Base-by-base conservation (phyloP, 352 stramenopile species). In the Globisporangium middletonii region DNA sequence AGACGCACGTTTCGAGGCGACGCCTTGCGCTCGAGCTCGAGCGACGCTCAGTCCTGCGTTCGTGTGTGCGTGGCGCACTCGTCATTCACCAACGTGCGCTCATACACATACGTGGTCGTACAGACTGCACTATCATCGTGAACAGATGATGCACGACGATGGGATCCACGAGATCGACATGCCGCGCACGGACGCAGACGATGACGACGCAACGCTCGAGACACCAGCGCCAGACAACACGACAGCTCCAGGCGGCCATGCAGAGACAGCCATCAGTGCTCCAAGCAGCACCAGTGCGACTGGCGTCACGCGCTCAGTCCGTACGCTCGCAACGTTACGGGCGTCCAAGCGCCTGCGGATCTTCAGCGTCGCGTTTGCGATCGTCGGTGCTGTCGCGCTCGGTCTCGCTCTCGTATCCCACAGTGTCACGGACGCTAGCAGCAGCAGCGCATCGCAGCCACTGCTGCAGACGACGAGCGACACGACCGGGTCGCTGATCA, bases 321-420 rank as follows among this genome's bases (percentile, higher is more conserved):
- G n/a, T 16, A 12, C 50, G 0, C 16, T 59, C 23, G 33, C 33
- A 12, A 9, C 33, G 18, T 44, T 35, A 16, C 45, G 44, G 19
- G 45, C 37, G 6, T 60, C 35, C 7, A 57, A 51, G 53, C 55
- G 60, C 7, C 19, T 63, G 23, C 65, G 62, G 43, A 57, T 68
- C 13, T 12, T 71, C 13, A 44, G 63, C 8, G 45, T 57, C 26
- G 27, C 65, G 15, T 26, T 69, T 16, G 53, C 59, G 8, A 37
- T 62, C 4, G 11, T 73, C 12, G 43, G 59, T 8, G 28, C 45
- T 2, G 15, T 73, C 43, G 66, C 59, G 0, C 47, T 73, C n/a
- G 64, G 56, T 35, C 50, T 72, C 15, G 61, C 48, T 2, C 8
- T 52, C 47, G 51, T 46, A 13, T 27, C 42, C 2, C 33, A 58